Conservation (phyloP, 2,329 filamentous ascomycete genomes). For the Rhynchosporium graminicola region DNA sequence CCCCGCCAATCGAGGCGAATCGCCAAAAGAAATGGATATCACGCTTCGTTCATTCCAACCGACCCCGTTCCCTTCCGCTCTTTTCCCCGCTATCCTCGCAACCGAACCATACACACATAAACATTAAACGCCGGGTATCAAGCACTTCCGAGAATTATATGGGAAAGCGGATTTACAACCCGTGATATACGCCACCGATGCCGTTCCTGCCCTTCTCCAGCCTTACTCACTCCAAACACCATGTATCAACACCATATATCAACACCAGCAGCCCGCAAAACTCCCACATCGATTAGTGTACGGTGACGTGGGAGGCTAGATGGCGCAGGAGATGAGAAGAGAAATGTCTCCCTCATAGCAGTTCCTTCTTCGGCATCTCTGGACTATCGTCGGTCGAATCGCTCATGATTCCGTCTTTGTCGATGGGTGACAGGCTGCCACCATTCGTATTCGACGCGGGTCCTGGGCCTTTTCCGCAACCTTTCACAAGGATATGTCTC, state of each 20-base stretch:
- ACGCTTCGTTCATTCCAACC: slow-evolving; percentile 5
- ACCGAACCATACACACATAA: slow-evolving; percentile 20
- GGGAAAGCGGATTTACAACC: slow-evolving; percentile 19
- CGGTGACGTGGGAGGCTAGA: not conserved
- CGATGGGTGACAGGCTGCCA: slow-evolving; percentile 36
- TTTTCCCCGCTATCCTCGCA: not conserved
- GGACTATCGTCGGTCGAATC: slow-evolving; percentile 37
- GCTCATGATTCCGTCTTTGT: slow-evolving; percentile 38
- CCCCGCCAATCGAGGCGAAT: too few relatives aligned
- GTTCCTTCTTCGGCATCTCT: slow-evolving; percentile 35
- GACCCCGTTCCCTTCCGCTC: not conserved
- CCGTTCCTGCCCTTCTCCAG: slow-evolving; percentile 10
- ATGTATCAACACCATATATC: not conserved
- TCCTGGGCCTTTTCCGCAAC: slow-evolving; percentile 55
- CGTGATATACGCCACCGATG: slow-evolving; percentile 27
- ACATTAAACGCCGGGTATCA: slow-evolving; percentile 24
- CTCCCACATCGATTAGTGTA: slow-evolving; percentile 17
- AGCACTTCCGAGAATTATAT: slow-evolving; percentile 23
- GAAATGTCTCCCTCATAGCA: slow-evolving; percentile 16
- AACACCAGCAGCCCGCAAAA: not conserved
- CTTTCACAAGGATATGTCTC: slow-evolving; percentile 69
- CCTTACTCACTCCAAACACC: slow-evolving; percentile 11
- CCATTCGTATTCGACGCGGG: slow-evolving; percentile 29
- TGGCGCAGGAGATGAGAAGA: not conserved
- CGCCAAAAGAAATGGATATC: not conserved